Percentiles rank a stretch among this genome's conserved stretches.
phyloP scores from a whole-genome alignment of 2,329 filamentous ascomycete species.

The Fusarium sp. region DNA sequence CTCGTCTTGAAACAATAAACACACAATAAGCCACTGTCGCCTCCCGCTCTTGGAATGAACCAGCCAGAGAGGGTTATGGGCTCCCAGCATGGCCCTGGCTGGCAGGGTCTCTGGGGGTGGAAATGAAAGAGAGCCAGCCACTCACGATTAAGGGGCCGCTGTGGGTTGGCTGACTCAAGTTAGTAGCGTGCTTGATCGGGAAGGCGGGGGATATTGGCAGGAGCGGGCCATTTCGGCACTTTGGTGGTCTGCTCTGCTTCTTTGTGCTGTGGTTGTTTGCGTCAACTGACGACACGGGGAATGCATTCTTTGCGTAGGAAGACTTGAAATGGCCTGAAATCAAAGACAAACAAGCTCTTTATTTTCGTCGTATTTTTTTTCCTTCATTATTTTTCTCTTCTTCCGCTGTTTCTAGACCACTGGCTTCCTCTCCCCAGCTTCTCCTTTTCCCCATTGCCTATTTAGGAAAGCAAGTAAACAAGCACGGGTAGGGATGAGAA shows the following conservation, averaged over 20 bases:
- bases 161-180: constrained; percentile 28
- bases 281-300: constrained; percentile 9
- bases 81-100: neutral
- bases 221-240: neutral
- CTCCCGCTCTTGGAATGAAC: constrained; percentile 25
- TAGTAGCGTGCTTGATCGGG: neutral
- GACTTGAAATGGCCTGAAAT: constrained; percentile 9
- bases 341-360: neutral
- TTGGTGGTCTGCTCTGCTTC: neutral
- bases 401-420: neutral
- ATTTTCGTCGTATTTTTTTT: too few relatives aligned
- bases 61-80: constrained; percentile 6
- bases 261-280: neutral
- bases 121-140: constrained; percentile 38
- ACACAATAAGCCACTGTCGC: constrained; percentile 32
- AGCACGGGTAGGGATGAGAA: neutral
- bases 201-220: constrained; percentile 29
- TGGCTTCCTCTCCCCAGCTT: neutral
- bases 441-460: constrained; percentile 13
- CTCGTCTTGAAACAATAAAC: constrained; percentile 41
- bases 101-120: constrained; percentile 24
- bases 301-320: neutral
- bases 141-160: constrained; percentile 20
- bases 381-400: neutral
- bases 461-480: constrained; percentile 27